Evolutionary conservation across 148 eudicot genomes (phyloP).

Genomic region (Silene conica): DNA sequence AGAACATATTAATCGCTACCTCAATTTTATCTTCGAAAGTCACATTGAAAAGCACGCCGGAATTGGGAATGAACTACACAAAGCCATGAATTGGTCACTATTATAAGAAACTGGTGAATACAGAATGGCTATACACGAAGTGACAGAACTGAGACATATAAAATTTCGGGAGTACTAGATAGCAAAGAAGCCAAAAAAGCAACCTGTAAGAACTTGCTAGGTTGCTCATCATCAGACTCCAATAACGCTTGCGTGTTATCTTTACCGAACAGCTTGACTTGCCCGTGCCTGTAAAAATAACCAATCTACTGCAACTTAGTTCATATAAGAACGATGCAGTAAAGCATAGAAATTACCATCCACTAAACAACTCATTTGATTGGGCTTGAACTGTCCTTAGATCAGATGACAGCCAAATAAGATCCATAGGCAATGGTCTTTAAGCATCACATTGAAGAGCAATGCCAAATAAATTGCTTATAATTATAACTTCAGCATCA

Average conservation of each 20-base stretch:
- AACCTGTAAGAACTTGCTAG: slow-evolving; percentile 88
- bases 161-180: not conserved
- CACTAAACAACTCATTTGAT: not conserved
- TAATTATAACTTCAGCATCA: not conserved
- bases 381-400: not conserved
- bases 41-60: slow-evolving; percentile 65
- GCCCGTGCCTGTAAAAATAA: slow-evolving; percentile 56
- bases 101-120: not conserved
- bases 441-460: not conserved
- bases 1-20: slow-evolving; percentile 33
- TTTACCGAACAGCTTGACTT: slow-evolving; percentile 72
- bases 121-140: not conserved
- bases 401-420: slow-evolving; percentile 5
- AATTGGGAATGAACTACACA: slow-evolving; percentile 69
- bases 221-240: slow-evolving; percentile 53
- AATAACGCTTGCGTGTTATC: slow-evolving; percentile 66
- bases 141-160: slow-evolving; percentile 10
- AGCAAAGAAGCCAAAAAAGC: not conserved
- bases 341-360: not conserved
- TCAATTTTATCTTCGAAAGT: slow-evolving; percentile 68
- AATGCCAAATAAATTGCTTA: not conserved
- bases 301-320: not conserved
- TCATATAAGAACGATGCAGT: not conserved
- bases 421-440: slow-evolving; percentile 3
- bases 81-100: slow-evolving; percentile 14